phyloP scores from a whole-genome alignment of 495 filamentous ascomycete species.

The Oleoguttula mirabilis region DNA sequence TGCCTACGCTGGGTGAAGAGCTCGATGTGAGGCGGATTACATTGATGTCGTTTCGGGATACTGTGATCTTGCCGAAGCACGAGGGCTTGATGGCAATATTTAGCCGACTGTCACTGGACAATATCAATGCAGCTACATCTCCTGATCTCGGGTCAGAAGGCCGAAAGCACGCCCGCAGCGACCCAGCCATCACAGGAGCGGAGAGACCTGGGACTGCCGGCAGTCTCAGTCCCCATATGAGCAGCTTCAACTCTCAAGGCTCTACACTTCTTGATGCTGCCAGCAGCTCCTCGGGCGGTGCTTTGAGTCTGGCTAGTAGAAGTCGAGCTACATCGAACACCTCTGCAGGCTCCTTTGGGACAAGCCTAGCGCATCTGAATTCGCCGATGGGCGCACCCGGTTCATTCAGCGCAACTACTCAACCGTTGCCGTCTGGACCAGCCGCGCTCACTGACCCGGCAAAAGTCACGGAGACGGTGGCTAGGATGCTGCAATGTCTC shows the following conservation, averaged over 20 bases:
- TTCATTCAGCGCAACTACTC: slow-evolving; percentile 10
- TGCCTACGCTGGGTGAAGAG: slow-evolving; percentile 37
- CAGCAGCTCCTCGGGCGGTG: slow-evolving; percentile 36
- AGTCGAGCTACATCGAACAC: slow-evolving; percentile 79
- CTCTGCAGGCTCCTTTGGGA: slow-evolving; percentile 51
- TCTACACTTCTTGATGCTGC: slow-evolving; percentile 52
- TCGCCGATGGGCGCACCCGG: slow-evolving; percentile 7
- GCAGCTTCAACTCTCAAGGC: slow-evolving; percentile 62
- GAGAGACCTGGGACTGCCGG: slow-evolving; percentile 55
- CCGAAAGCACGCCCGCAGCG: slow-evolving; percentile 13
- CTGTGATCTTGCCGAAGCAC: slow-evolving; percentile 72
- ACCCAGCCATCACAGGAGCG: slow-evolving; percentile 17
- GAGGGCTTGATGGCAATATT: slow-evolving; percentile 81
- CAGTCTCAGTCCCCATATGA: slow-evolving; percentile 55
- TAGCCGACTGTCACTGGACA: slow-evolving; percentile 76
- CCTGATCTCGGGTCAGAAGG: slow-evolving; percentile 31
- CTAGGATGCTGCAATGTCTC: slow-evolving; percentile 92
- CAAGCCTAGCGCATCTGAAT: slow-evolving; percentile 34
- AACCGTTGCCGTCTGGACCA: slow-evolving; percentile 14
- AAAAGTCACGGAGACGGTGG: slow-evolving; percentile 84
- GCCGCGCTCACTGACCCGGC: slow-evolving; percentile 49
- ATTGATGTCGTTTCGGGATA: slow-evolving; percentile 80
- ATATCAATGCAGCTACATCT: slow-evolving; percentile 50
- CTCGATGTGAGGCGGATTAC: slow-evolving; percentile 84
- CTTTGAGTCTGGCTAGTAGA: slow-evolving; percentile 39